Percentiles rank a stretch among this genome's conserved stretches.
These are phyloP conservation scores for Lichtheimia corymbifera DNA, from an alignment of 371 early-diverging fungal genomes.

Conservation along the genomic window DNA sequence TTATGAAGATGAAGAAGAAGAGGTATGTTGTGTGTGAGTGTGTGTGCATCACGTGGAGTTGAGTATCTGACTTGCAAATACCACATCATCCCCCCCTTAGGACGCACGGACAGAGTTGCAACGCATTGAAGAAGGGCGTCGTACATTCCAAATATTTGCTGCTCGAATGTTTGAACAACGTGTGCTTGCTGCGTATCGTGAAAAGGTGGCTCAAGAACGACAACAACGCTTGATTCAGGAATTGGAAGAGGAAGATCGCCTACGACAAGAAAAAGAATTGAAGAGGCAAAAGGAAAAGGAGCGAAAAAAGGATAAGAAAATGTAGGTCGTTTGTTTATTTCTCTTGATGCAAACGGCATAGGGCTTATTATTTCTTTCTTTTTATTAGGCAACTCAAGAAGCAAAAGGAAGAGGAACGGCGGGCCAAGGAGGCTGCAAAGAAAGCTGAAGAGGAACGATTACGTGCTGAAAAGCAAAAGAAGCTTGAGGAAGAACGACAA, in stretches of 20 bases:
- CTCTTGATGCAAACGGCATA: background rate
- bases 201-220: conserved; percentile 82
- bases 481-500: conserved; percentile 22
- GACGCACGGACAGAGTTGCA: conserved; percentile 77
- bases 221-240: conserved; percentile 78
- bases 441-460: conserved; percentile 28
- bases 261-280: conserved; percentile 64
- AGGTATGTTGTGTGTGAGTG: conserved; percentile 25
- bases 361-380: background rate
- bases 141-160: conserved; percentile 91
- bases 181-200: conserved; percentile 84
- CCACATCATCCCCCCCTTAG: conserved; percentile 37
- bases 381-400: conserved; percentile 22
- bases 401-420: conserved; percentile 32
- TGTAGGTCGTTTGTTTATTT: conserved; percentile 22
- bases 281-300: conserved; percentile 67
- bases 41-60: background rate
- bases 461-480: conserved; percentile 3
- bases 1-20: conserved; percentile 27
- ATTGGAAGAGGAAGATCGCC: conserved; percentile 74
- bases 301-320: conserved; percentile 58
- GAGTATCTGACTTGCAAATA: background rate
- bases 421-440: conserved; percentile 31
- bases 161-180: conserved; percentile 94
- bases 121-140: conserved; percentile 86